Evolutionary conservation across 495 filamentous ascomycete genomes (phyloP).

Genomic region (Collariella sp.): DNA sequence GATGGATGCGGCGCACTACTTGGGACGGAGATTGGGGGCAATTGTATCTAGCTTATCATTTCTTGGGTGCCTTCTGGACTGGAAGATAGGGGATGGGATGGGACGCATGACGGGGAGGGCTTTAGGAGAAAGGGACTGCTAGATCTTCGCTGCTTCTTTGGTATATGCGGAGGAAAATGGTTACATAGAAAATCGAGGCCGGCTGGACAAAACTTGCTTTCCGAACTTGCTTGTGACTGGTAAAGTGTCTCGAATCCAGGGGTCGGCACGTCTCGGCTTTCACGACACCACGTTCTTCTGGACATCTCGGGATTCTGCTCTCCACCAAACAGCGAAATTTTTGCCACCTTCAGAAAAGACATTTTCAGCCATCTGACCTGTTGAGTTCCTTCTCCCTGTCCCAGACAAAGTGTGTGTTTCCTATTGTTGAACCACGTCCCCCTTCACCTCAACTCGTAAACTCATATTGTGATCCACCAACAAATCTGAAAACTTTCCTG

Average conservation of each 20-base stretch:
- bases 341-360: too few relatives aligned
- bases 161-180: conserved; percentile 2
- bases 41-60: neutral
- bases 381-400: too few relatives aligned
- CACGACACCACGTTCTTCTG: too few relatives aligned
- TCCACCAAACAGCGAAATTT: too few relatives aligned
- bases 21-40: neutral
- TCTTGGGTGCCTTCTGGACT: neutral
- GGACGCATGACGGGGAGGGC: neutral
- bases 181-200: conserved; percentile 1
- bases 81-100: neutral
- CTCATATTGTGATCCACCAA: too few relatives aligned
- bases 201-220: neutral
- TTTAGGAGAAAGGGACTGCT: neutral
- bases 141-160: neutral
- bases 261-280: neutral
- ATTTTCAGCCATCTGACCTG: too few relatives aligned
- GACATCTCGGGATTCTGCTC: too few relatives aligned
- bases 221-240: neutral
- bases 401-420: too few relatives aligned
- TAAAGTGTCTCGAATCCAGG: neutral
- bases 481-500: too few relatives aligned
- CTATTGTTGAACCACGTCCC: too few relatives aligned
- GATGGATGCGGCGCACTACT: neutral
- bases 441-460: too few relatives aligned